Base-by-base conservation (phyloP, 169 alveolate genomes). In the Eimeria necatrix region DNA sequence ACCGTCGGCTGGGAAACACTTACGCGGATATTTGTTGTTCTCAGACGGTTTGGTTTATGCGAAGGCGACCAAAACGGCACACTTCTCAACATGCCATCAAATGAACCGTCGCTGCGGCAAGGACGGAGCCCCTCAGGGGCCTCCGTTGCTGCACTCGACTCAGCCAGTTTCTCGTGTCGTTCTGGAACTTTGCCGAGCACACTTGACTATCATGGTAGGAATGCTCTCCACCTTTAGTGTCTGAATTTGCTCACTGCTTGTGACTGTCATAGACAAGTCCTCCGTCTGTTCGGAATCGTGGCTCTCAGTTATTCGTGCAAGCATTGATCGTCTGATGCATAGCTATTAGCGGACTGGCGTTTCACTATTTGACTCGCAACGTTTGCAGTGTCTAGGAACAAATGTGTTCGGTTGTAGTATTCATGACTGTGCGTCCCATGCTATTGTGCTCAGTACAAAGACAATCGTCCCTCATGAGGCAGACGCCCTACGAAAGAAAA, bases 401-500 rank as follows among this genome's bases (percentile, higher is more conserved):
- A 32, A 32, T 0, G 41, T 32, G 41, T 32, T 32, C 41, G 41
- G 41, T 32, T 68, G n/a, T 68, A 24, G 48, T 18, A 68, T 32
- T 68, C 4, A 48, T 8, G 48, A 24, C 22, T 68, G 41, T 2
- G 41, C 2, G 41, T 32, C 41, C 41, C 41, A 24, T 68, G 48
- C 5, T 18, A 12, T 3, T 56, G 80, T 41, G n/a, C 22, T 51
- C 92, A 84, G 92, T 60, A 59, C 52, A 4, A 59, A 59, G 80
- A 59, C 74, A 84, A 9, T 32, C 68, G 48, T 32, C 80, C 22
- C 61, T 84, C 59, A 7, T 78, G 49, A 60, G 16, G 60, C 92
- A 84, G 92, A 32, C 92, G 6, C 92, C 92, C 16, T 84, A 84
- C 80, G 60, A 60, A 24, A 84, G 92, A 51, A 60, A 8, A 41